Evolutionary conservation across 2,329 filamentous ascomycete genomes (phyloP), one percentile per base, ranked within the genome.

Genomic region (Colletotrichum tropicale): DNA sequence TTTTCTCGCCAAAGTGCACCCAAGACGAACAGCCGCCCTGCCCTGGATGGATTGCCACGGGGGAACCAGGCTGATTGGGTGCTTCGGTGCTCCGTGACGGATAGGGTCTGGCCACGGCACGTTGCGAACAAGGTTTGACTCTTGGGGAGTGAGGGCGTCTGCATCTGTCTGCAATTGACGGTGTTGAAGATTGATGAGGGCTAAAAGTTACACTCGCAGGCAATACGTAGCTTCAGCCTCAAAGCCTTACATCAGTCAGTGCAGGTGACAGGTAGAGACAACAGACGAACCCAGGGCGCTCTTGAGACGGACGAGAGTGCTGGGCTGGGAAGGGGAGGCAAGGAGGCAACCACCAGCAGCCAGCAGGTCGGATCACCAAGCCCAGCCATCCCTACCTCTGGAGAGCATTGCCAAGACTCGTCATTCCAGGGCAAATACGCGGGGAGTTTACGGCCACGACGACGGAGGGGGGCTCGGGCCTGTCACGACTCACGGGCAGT

Each of bases 381-480:
- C 36, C 72, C 72, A 66, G 72, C 72, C 68, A 75, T 71, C 72
- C 72, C 68, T 75, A 67, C 68, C 55, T 32, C 18, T 8, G 52
- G 24, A 36, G n/a, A 21, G 34, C 16, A 52, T 48, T 70, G 72
- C 72, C 72, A 75, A 75, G 72, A 64, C 72, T 24, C 21, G 43
- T 56, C 30, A 71, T 67, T 67, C 55, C 68, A 61, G 36, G 68
- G 24, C 30, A 56, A 71, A 66, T 66, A 71, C 67, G 66, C 34
- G 67, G 71, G 67, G 21, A 66, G 64, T 34, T 62, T 21, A 30
- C 30, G 26, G 12, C 38, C 52, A 71, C 43, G n/a, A 71, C 43
- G n/a, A 36, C 38, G 66, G 26, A 13, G 26, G 30, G 66, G 56
- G 32, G 66, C n/a, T 55, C 30, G 38, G 68, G 38, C 21, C 43